Conservation (phyloP, 495 filamentous ascomycete genomes). For the Letharia lupina region DNA sequence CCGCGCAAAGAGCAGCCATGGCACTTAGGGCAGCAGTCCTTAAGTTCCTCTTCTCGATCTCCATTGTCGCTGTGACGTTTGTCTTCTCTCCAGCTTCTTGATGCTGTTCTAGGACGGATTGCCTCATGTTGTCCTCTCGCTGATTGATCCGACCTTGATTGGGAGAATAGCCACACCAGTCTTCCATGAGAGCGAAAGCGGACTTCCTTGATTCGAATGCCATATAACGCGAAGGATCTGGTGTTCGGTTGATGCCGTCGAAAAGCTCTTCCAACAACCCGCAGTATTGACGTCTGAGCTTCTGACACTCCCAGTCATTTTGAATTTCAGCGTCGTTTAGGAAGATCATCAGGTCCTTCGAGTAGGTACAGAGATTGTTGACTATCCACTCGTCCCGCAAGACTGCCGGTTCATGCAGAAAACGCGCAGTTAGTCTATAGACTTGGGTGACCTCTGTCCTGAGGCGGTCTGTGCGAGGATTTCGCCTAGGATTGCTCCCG, state of each 20-base stretch:
- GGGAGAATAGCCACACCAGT: conserved; percentile 96
- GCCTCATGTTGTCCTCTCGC: conserved; percentile 75
- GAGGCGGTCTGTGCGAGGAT: conserved; percentile 73
- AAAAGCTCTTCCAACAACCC: conserved; percentile 88
- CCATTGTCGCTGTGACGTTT: conserved; percentile 77
- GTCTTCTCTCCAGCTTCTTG: conserved; percentile 60
- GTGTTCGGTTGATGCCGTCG: conserved; percentile 79
- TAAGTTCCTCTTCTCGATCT: conserved; percentile 90
- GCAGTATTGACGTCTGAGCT: conserved; percentile 84
- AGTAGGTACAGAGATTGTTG: conserved; percentile 78
- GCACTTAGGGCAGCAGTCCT: conserved; percentile 84
- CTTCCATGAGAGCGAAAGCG: conserved; percentile 92
- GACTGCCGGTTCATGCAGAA: conserved; percentile 68
- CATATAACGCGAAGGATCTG: conserved; percentile 83
- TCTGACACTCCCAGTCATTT: conserved; percentile 93
- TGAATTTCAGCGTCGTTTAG: conserved; percentile 90
- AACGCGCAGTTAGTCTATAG: conserved; percentile 88
- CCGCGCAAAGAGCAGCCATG: conserved; percentile 91
- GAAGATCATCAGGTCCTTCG: conserved; percentile 87
- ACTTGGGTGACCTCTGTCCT: conserved; percentile 93
- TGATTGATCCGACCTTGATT: conserved; percentile 76
- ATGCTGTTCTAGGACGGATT: conserved; percentile 61
- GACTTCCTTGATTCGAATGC: conserved; percentile 92
- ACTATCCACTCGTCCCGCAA: conserved; percentile 90
- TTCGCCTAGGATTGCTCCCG: conserved; percentile 58